Evolutionary conservation across 2,329 filamentous ascomycete species (phyloP).

Genomic region (Aureobasidium sp.): DNA sequence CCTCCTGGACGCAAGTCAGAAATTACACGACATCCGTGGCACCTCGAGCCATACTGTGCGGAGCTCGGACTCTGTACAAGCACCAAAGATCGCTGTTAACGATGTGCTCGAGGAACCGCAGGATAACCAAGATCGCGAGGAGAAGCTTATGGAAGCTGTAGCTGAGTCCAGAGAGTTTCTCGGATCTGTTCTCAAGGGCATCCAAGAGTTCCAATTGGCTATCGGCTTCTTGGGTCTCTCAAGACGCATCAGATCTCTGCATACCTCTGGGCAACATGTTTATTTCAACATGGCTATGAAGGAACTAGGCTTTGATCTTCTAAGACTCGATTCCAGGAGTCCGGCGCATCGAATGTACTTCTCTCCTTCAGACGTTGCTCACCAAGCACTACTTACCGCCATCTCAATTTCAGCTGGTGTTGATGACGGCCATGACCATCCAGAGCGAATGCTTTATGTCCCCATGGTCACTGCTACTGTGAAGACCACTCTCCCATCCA

Average conservation of each 20-base stretch:
- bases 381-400: conserved; percentile 86
- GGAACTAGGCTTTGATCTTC: conserved; percentile 86
- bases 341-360: conserved; percentile 99
- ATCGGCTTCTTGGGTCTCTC: conserved; percentile 85
- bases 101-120: conserved; percentile 40
- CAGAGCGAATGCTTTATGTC: conserved; percentile 82
- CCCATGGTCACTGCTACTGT: conserved; percentile 96
- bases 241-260: conserved; percentile 65
- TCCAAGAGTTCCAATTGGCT: conserved; percentile 94
- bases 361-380: conserved; percentile 81
- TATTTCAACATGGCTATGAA: conserved; percentile 89
- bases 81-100: conserved; percentile 21
- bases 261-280: conserved; percentile 61
- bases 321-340: conserved; percentile 84
- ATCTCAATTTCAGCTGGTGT: conserved; percentile 88
- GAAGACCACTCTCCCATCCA: conserved; percentile 88
- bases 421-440: conserved; percentile 79
- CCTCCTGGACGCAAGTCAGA: conserved; percentile 55
- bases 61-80: conserved; percentile 27
- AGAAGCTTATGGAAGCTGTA: conserved; percentile 72
- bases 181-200: conserved; percentile 79
- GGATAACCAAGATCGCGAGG: conserved; percentile 64
- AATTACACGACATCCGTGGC: conserved; percentile 43
- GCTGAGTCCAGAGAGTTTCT: conserved; percentile 91
- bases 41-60: conserved; percentile 25